Conservation (phyloP, 768 basidiomycete genomes). For the Lactarius tabidus region DNA sequence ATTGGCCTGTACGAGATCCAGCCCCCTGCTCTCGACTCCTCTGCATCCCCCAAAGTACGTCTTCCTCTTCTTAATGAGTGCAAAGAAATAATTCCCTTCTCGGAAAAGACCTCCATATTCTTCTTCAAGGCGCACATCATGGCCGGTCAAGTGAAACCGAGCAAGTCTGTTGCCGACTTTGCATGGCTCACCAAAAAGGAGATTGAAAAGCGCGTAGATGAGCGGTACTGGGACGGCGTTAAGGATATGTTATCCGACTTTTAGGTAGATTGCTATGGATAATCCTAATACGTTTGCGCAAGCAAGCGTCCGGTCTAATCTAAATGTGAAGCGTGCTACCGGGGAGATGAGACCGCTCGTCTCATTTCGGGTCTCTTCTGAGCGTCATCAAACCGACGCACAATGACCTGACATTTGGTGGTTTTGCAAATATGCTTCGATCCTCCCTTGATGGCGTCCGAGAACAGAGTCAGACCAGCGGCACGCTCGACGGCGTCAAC, state of each 20-base stretch:
- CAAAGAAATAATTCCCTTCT: neutral
- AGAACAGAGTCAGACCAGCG: conserved; percentile 84
- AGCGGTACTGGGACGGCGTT: conserved; percentile 69
- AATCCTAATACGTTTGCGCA: neutral
- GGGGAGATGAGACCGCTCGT: conserved; percentile 49
- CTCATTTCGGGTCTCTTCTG: conserved; percentile 58
- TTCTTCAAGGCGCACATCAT: conserved; percentile 94
- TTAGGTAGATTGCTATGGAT: conserved; percentile 26
- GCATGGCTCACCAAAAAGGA: conserved; percentile 96
- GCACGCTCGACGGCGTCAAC: conserved; percentile 92
- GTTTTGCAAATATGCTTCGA: conserved; percentile 88
- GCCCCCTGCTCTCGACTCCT: conserved; percentile 27
- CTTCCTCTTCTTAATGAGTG: neutral
- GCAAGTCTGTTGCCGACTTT: conserved; percentile 61
- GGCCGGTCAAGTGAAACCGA: conserved; percentile 73
- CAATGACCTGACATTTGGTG: conserved; percentile 82
- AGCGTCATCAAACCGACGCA: conserved; percentile 88
- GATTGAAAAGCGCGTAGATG: conserved; percentile 63
- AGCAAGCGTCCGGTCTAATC: neutral
- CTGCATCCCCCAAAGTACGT: conserved; percentile 23
- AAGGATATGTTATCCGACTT: conserved; percentile 78
- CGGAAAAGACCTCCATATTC: conserved; percentile 66
- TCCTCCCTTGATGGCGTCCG: conserved; percentile 64
- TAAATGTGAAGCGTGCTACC: conserved; percentile 17
- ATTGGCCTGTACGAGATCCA: conserved; percentile 68